Conservation (phyloP, 257 asterid genomes). For the Asclepias syriaca region DNA sequence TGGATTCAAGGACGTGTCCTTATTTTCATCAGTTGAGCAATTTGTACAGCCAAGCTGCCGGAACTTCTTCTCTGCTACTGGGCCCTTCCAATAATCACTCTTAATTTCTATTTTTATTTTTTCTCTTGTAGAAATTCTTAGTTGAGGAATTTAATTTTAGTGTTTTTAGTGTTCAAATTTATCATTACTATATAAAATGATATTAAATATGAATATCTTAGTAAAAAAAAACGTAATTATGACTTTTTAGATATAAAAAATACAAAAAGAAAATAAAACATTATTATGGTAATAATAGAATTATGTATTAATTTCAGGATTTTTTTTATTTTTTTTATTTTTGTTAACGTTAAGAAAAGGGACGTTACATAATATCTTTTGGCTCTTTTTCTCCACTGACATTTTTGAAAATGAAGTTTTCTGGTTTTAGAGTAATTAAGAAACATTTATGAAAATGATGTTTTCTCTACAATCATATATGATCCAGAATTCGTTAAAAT, state of each 20-base stretch:
- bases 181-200: too few species aligned
- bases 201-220: too few species aligned
- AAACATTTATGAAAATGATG: too few species aligned
- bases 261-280: too few species aligned
- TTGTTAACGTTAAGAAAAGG: background rate
- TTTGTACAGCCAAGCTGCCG: slow-evolving; percentile 38
- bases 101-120: background rate
- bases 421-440: background rate
- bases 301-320: too few species aligned
- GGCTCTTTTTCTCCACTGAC: background rate
- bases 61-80: slow-evolving; percentile 18
- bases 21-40: slow-evolving; percentile 62
- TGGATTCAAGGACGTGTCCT: slow-evolving; percentile 81
- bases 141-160: background rate
- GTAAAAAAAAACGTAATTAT: too few species aligned
- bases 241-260: too few species aligned
- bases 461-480: too few species aligned
- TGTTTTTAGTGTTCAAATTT: too few species aligned
- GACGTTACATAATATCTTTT: background rate
- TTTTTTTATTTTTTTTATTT: background rate
- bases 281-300: too few species aligned
- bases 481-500: too few species aligned
- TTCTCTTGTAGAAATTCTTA: background rate
- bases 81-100: slow-evolving; percentile 11
- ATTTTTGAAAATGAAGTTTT: background rate